A percentile compares a stretch with the other conserved stretches of the same genome.
Conservation (phyloP, 768 basidiomycete species). For the Kwoniella mangroviensis region DNA sequence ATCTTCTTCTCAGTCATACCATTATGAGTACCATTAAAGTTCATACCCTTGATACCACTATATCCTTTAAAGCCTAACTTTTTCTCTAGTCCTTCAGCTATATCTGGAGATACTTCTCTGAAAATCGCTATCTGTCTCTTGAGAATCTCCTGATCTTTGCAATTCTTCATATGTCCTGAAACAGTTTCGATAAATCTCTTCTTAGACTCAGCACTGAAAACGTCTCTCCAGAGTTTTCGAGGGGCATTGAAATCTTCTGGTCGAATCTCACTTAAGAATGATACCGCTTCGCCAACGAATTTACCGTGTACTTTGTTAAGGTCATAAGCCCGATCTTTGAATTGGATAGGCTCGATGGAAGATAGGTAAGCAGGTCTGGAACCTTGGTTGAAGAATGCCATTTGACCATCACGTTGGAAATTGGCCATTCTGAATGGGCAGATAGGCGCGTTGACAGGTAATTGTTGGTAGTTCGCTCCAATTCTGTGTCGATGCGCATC, state of each 20-base stretch:
- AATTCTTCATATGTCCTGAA: slow-evolving; percentile 57
- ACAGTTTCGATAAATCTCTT: slow-evolving; percentile 59
- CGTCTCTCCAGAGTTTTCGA: slow-evolving; percentile 52
- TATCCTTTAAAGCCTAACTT: slow-evolving; percentile 65
- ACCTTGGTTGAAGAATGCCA: slow-evolving; percentile 77
- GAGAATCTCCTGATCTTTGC: slow-evolving; percentile 52
- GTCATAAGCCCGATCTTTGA: slow-evolving; percentile 59
- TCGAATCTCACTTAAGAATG: slow-evolving; percentile 67
- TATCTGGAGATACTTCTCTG: slow-evolving; percentile 74
- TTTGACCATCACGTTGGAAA: slow-evolving; percentile 87
- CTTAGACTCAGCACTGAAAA: slow-evolving; percentile 56
- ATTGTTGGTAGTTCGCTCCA: slow-evolving; percentile 65
- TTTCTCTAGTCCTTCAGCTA: slow-evolving; percentile 78
- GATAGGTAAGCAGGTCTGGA: slow-evolving; percentile 85
- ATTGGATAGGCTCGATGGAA: slow-evolving; percentile 72
- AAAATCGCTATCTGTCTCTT: slow-evolving; percentile 63
- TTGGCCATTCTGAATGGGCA: slow-evolving; percentile 68
- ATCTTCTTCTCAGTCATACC: slow-evolving; percentile 45
- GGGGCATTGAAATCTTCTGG: slow-evolving; percentile 67
- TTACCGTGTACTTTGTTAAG: slow-evolving; percentile 64
- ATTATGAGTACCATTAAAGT: slow-evolving; percentile 51
- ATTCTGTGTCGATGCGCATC: slow-evolving; percentile 57
- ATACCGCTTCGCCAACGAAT: slow-evolving; percentile 70
- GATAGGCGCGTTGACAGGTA: slow-evolving; percentile 83
- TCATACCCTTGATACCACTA: slow-evolving; percentile 34